Evolutionary conservation across 495 filamentous ascomycete genomes (phyloP).

Genomic region (Pyrenula massariospora): DNA sequence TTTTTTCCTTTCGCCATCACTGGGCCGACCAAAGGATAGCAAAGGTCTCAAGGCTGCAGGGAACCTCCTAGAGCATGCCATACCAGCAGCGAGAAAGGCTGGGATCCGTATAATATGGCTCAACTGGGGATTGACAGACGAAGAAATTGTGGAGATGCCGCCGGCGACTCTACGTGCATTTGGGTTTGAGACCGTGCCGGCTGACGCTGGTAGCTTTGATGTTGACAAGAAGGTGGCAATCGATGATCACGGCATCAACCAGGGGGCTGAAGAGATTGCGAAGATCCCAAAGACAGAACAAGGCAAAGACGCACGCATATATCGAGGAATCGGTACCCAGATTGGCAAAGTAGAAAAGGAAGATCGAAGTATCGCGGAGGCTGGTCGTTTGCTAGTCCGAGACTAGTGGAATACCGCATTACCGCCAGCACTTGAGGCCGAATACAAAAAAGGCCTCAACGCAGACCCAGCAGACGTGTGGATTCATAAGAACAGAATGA

Average conservation of each 20-base stretch:
- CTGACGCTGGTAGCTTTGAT: conserved; percentile 10
- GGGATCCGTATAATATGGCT: conserved; percentile 44
- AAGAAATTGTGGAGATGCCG: conserved; percentile 38
- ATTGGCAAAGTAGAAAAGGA: conserved; percentile 24
- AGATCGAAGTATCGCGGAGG: conserved; percentile 22
- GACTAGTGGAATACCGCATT: conserved; percentile 43
- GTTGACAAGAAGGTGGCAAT: conserved; percentile 7
- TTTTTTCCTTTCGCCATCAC: conserved; percentile 38
- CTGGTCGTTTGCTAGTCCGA: conserved; percentile 35
- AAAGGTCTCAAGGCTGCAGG: conserved; percentile 11
- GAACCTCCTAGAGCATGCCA: conserved; percentile 18
- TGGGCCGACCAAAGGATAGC: conserved; percentile 14
- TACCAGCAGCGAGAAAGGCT: conserved; percentile 30
- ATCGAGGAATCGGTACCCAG: conserved; percentile 29
- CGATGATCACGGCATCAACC: conserved; percentile 16
- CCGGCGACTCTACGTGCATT: conserved; percentile 36
- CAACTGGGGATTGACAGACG: conserved; percentile 46
- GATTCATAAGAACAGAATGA: conserved; percentile 47
- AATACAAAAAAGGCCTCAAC: conserved; percentile 16
- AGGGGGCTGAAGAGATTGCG: conserved; percentile 2
- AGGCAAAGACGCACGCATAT: neutral
- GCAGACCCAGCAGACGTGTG: conserved; percentile 27
- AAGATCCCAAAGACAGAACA: conserved; percentile 3
- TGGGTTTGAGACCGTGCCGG: conserved; percentile 9
- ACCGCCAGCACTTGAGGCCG: conserved; percentile 28